Conservation (phyloP, 805 yeast genomes). For the Wickerhamiella parazyma region DNA sequence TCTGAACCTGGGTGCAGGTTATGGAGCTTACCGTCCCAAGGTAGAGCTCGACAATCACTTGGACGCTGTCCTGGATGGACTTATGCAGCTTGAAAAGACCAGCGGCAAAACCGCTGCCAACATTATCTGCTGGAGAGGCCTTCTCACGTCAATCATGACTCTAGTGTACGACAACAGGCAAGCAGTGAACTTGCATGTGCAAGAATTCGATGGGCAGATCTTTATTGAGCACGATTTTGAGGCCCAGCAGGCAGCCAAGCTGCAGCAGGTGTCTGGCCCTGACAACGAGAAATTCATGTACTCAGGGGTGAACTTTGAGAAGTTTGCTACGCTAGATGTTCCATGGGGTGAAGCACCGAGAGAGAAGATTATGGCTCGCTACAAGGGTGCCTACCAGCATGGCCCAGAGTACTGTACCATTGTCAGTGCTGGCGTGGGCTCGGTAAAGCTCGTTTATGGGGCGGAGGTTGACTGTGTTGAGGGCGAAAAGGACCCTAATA, state of each 20-base stretch:
- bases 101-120: constrained; percentile 39
- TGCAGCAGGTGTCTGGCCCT: constrained; percentile 8
- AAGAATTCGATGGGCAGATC: constrained; percentile 47
- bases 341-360: constrained; percentile 66
- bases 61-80: constrained; percentile 41
- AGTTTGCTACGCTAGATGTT: constrained; percentile 60
- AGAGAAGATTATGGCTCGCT: constrained; percentile 51
- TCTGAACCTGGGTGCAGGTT: constrained; percentile 54
- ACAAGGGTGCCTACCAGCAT: constrained; percentile 46
- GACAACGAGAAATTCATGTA: constrained; percentile 22
- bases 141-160: constrained; percentile 59
- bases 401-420: constrained; percentile 68
- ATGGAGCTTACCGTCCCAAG: constrained; percentile 40
- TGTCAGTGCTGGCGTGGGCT: constrained; percentile 77
- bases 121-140: constrained; percentile 73
- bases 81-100: constrained; percentile 41
- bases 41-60: constrained; percentile 33
- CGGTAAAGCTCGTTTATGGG: constrained; percentile 50
- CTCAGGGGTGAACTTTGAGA: constrained; percentile 70
- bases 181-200: constrained; percentile 46
- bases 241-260: constrained; percentile 15
- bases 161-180: constrained; percentile 49
- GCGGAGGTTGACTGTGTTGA: constrained; percentile 90
- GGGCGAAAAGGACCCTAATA: constrained; percentile 44
- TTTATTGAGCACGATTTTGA: constrained; percentile 30